Evolutionary conservation across 345 rosid genomes (phyloP), one percentile per base, ranked within the genome.

Genomic region (Erucastrum elatum): DNA sequence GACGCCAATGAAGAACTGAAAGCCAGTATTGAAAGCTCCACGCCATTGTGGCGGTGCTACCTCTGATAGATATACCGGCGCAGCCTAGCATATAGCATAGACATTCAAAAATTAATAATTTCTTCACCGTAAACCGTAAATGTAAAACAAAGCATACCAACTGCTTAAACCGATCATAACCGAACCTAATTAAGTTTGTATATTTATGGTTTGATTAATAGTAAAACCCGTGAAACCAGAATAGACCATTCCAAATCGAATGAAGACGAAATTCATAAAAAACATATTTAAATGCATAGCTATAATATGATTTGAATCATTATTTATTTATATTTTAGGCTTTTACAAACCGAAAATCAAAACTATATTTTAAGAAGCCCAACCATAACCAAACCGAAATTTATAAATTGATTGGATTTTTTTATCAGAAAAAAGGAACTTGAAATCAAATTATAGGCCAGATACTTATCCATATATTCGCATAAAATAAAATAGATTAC

Each of bases 11-110:
- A 92, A 92, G 78, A 90, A 92, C 34, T 89, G 92, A 83, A 92
- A 90, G 16, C 93, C 96, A 1, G 90, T 77, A 81, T 85, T 88
- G 83, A 94, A 92, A 4, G 98, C 56, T 51, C 98, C 98, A 6
- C 97, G 93, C 94, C 92, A 94, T 75, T 84, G 88, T 3, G 98
- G 82, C 30, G 96, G 96, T 6, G 98, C 96, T 80, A 90, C 86
- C 79, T 94, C 97, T 0, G 94, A 90, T 6, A 91, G 87, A 81
- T 91, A 94, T 4, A 94, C 83, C 10, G 97, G 98, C 64, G 98
- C 84, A 58, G 97, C 96, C 97, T 93, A 63, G n/a, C 7, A 35
- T 63, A 16, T 60, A 8, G 2, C 56, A 13, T 46, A 71, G 27
- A 51, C 56, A 51, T 51, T 74, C 0, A 41, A 5, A 41, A 30